A percentile compares a stretch with the other conserved stretches of the same genome.
phyloP scores from a whole-genome alignment of 306 rosid species.

The Quercus engelmannii region DNA sequence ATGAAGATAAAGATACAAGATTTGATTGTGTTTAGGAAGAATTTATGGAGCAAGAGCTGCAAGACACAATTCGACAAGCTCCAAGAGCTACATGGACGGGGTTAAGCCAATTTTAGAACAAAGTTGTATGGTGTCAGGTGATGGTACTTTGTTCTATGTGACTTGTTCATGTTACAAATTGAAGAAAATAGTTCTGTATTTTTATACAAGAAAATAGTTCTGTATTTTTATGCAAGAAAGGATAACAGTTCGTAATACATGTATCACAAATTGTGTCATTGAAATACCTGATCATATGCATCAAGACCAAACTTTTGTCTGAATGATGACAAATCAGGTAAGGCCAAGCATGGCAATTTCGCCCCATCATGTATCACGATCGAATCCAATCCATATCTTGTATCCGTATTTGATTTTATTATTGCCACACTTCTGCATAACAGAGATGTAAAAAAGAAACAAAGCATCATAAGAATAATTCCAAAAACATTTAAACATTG shows the following conservation, averaged over 20 bases:
- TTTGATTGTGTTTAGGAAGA: too few relatives aligned
- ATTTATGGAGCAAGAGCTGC: too few relatives aligned
- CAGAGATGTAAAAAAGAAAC: slow-evolving; percentile 10
- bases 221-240: background rate
- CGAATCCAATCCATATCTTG: slow-evolving; percentile 79
- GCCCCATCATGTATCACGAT: slow-evolving; percentile 85
- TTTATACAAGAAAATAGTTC: background rate
- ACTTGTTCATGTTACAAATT: too few relatives aligned
- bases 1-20: too few relatives aligned
- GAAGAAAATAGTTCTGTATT: background rate
- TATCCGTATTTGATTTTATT: slow-evolving; percentile 85
- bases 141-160: too few relatives aligned
- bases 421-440: slow-evolving; percentile 64
- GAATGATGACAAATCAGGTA: slow-evolving; percentile 62
- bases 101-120: too few relatives aligned
- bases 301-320: slow-evolving; percentile 62
- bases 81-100: too few relatives aligned
- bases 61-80: too few relatives aligned
- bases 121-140: too few relatives aligned
- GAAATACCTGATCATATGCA: slow-evolving; percentile 61
- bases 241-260: background rate
- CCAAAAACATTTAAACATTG: background rate
- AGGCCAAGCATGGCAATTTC: slow-evolving; percentile 76
- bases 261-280: slow-evolving; percentile 11
- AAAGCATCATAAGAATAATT: background rate